Conservation (phyloP, 2,329 filamentous ascomycete genomes). For the Tricladium varicosporioides region DNA sequence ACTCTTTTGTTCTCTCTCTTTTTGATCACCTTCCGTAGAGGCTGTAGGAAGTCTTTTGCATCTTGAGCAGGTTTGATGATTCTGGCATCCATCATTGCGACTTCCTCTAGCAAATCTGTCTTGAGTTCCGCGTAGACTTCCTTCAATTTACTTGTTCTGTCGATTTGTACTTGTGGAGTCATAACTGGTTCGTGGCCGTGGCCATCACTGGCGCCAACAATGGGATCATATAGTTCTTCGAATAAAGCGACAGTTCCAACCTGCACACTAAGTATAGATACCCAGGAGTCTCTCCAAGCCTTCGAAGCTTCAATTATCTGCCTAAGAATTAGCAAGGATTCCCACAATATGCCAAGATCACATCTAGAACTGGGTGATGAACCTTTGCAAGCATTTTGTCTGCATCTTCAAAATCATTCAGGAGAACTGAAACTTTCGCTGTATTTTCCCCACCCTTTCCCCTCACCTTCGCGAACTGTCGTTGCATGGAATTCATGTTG, state of each 20-base stretch:
- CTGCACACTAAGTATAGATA: conserved; percentile 67
- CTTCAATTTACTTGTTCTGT: conserved; percentile 63
- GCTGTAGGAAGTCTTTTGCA: conserved; percentile 66
- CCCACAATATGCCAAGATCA: not conserved
- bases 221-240: conserved; percentile 73
- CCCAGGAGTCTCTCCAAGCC: conserved; percentile 77
- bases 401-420: conserved; percentile 79
- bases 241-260: conserved; percentile 65
- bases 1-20: conserved; percentile 79
- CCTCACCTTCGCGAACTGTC: conserved; percentile 71
- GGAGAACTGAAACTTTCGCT: conserved; percentile 69
- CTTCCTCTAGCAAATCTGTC: conserved; percentile 68
- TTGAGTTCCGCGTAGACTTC: conserved; percentile 69
- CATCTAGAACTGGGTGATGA: conserved; percentile 28
- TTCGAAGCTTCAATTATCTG: conserved; percentile 75
- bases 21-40: conserved; percentile 80
- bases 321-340: conserved; percentile 9
- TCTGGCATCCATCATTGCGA: conserved; percentile 66
- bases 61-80: conserved; percentile 69
- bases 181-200: conserved; percentile 52
- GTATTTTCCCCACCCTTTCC: conserved; percentile 69
- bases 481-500: conserved; percentile 69
- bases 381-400: conserved; percentile 73
- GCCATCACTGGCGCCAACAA: conserved; percentile 63
- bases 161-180: conserved; percentile 62